These are phyloP conservation scores for Hypomontagnella monticulosa DNA, from an alignment of 495 filamentous ascomycete genomes.

Conservation along the genomic window DNA sequence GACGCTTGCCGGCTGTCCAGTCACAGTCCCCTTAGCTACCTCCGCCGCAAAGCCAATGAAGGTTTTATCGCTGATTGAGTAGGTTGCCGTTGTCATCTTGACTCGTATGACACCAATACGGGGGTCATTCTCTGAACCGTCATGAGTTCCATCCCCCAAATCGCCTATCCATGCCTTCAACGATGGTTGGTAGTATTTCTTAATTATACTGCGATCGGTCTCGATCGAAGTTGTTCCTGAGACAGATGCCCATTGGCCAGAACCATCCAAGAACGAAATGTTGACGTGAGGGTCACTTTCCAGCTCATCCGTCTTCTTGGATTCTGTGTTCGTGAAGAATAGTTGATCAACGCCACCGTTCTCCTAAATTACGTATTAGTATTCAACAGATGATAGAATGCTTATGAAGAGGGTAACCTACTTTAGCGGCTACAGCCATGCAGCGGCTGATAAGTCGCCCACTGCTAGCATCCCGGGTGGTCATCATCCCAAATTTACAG, in stretches of 20 bases:
- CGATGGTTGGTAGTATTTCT: conserved; percentile 77
- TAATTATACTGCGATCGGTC: conserved; percentile 70
- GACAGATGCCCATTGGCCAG: conserved; percentile 79
- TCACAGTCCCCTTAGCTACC: conserved; percentile 78
- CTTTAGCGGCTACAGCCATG: conserved; percentile 89
- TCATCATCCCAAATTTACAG: conserved; percentile 82
- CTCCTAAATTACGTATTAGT: conserved; percentile 60
- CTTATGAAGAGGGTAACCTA: conserved; percentile 39
- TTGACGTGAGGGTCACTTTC: conserved; percentile 80
- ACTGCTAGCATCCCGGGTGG: conserved; percentile 65
- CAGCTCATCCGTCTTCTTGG: conserved; percentile 88
- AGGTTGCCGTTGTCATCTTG: conserved; percentile 70
- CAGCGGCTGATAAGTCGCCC: conserved; percentile 79
- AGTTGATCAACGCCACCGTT: conserved; percentile 81
- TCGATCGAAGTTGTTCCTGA: conserved; percentile 74
- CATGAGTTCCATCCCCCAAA: conserved; percentile 84
- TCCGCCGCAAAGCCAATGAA: conserved; percentile 70
- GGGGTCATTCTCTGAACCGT: conserved; percentile 83
- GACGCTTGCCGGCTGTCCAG: conserved; percentile 73
- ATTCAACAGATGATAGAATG: background rate
- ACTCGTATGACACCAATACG: conserved; percentile 78
- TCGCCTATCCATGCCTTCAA: conserved; percentile 94
- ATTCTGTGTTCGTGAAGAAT: conserved; percentile 94
- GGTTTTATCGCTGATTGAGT: conserved; percentile 62
- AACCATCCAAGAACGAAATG: conserved; percentile 80